Conservation (phyloP, 179 eudicot genomes). For the Beta corolliflora region DNA sequence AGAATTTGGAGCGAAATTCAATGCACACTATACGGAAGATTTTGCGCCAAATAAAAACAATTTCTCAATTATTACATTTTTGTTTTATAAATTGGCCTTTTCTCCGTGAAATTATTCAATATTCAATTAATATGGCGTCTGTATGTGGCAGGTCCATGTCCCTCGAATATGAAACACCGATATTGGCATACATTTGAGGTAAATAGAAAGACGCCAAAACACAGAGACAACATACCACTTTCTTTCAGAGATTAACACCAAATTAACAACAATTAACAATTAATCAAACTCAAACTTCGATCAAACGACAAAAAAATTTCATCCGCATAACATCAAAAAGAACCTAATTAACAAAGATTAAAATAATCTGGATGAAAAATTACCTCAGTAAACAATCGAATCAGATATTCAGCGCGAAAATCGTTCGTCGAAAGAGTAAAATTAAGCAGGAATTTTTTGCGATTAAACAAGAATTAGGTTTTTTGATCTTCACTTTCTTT, state of each 20-base stretch:
- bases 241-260: not conserved
- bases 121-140: conserved; percentile 17
- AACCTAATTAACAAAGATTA: not conserved
- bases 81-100: not conserved
- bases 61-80: not conserved
- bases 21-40: conserved; percentile 26
- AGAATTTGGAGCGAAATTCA: conserved; percentile 37
- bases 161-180: conserved; percentile 28
- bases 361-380: not conserved
- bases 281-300: not conserved
- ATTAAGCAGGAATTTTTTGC: not conserved
- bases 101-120: conserved; percentile 20
- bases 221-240: conserved; percentile 9
- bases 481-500: too few species aligned
- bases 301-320: not conserved
- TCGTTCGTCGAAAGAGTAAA: not conserved
- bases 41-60: conserved; percentile 7
- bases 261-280: not conserved
- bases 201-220: conserved; percentile 23
- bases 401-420: conserved; percentile 10
- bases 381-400: conserved; percentile 18
- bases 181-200: not conserved
- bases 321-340: not conserved
- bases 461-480: conserved; percentile 1
- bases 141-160: conserved; percentile 41